Evolutionary conservation across 2,329 filamentous ascomycete genomes (phyloP), one percentile per base, ranked within the genome.

Genomic region (Claviceps humidiphila): DNA sequence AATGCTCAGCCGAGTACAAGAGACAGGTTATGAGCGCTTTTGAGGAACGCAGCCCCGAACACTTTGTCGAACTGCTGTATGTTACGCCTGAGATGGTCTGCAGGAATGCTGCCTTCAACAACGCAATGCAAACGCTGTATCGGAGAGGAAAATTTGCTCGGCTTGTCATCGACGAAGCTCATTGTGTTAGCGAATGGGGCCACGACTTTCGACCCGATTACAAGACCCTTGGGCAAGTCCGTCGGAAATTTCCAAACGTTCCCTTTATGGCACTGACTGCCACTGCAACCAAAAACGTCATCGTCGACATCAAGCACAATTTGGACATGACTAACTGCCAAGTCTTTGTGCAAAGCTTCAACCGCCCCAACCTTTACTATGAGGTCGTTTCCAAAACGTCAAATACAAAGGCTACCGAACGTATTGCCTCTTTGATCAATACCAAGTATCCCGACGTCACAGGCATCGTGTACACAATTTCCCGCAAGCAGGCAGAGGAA

Each of bases 161-260:
- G 26, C 81, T 98, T 48, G 93, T 98, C 51, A 95, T 98, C 56
- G 93, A 98, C 59, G 94, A 98, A 70, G 93, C 93, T n/a, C 93
- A 98, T 66, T 98, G 93, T 66, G 91, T 98, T 26, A 97, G 93
- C 66, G 90, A 98, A 72, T 98, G 93, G 93, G 93, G 93, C 1
- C 93, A 98, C 60, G 93, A 98, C 66, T 98, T 98, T 64, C 82
- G 94, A 46, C 91, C 90, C 0, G 91, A 97, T 64, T 98, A 98
- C 72, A 95, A 95, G 67, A 78, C 80, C 34, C 74, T 98, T 4
- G 89, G 90, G 30, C 76, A 82, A 54, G 73, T 96, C 44, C 80
- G 91, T 48, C 66, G 72, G 42, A 80, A 78, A 50, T 91, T 91
- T 59, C 82, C 84, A 0, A 78, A 80, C 2, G 87, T 97, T 3